phyloP scores from a whole-genome alignment of 495 filamentous ascomycete species.

The Aspergillus heteromorphus region DNA sequence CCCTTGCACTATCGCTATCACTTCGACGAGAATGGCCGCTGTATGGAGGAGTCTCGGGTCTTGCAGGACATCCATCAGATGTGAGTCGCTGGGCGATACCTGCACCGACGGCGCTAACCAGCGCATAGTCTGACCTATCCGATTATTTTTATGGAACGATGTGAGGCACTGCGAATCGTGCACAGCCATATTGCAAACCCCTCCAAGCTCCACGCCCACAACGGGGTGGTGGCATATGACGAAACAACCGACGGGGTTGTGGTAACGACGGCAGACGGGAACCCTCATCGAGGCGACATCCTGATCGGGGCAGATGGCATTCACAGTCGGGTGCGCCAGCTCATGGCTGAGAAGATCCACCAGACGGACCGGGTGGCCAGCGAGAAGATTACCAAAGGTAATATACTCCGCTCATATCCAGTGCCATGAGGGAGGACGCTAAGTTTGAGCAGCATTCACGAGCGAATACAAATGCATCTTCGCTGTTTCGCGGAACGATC shows the following conservation, averaged over 20 bases:
- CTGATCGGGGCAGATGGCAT: conserved; percentile 46
- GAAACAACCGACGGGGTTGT: conserved; percentile 9
- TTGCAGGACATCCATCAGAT: conserved; percentile 4
- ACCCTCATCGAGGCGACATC: conserved; percentile 27
- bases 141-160: conserved; percentile 16
- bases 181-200: conserved; percentile 10
- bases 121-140: conserved; percentile 9
- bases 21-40: conserved; percentile 5
- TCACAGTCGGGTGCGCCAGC: conserved; percentile 24
- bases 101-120: no score
- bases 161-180: conserved; percentile 8
- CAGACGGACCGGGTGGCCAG: background rate
- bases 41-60: conserved; percentile 10
- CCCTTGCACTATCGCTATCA: conserved; percentile 12
- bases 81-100: conserved; percentile 4
- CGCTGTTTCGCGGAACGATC: conserved; percentile 19
- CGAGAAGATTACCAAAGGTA: background rate
- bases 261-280: conserved; percentile 9
- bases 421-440: conserved; percentile 2
- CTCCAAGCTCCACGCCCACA: conserved; percentile 12
- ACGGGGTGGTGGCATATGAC: conserved; percentile 10
- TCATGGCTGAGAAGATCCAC: conserved; percentile 1
- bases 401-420: background rate
- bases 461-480: conserved; percentile 19
- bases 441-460: conserved; percentile 11